These are phyloP conservation scores for Massarina eburnea DNA, from an alignment of 2,329 filamentous ascomycete genomes.

Conservation along the genomic window DNA sequence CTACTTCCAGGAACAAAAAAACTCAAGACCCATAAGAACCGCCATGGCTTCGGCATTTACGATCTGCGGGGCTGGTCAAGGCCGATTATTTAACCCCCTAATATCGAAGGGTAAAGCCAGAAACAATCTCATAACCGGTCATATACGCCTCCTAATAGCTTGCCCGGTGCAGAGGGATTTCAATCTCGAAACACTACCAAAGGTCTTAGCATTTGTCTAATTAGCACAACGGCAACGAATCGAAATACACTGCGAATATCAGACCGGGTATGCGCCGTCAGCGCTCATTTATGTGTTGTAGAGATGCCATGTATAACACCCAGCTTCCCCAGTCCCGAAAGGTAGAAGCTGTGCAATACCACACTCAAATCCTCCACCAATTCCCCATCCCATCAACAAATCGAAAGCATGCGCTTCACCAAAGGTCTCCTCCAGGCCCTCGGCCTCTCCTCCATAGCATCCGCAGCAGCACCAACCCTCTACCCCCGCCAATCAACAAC, in stretches of 20 bases:
- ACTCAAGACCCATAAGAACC: no score
- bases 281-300: background rate
- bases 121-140: conserved; percentile 1
- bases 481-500: conserved; percentile 3
- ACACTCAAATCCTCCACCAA: background rate
- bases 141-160: conserved; percentile 3
- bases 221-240: background rate
- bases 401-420: conserved; percentile 16
- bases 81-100: conserved; percentile 2
- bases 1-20: no score
- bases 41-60: no score
- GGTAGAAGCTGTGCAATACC: background rate
- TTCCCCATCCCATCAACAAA: background rate
- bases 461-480: conserved; percentile 4
- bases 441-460: conserved; percentile 1
- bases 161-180: conserved; percentile 4
- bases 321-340: background rate
- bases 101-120: conserved; percentile 13
- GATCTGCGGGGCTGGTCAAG: no score
- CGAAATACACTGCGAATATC: background rate
- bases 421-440: conserved; percentile 5
- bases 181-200: conserved; percentile 1
- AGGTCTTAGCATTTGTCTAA: background rate
- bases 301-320: background rate
- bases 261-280: background rate